Percentiles rank a stretch among this genome's conserved stretches.
Evolutionary conservation across 208 protist species (phyloP).

Genomic region (Acanthamoeba triangularis): DNA sequence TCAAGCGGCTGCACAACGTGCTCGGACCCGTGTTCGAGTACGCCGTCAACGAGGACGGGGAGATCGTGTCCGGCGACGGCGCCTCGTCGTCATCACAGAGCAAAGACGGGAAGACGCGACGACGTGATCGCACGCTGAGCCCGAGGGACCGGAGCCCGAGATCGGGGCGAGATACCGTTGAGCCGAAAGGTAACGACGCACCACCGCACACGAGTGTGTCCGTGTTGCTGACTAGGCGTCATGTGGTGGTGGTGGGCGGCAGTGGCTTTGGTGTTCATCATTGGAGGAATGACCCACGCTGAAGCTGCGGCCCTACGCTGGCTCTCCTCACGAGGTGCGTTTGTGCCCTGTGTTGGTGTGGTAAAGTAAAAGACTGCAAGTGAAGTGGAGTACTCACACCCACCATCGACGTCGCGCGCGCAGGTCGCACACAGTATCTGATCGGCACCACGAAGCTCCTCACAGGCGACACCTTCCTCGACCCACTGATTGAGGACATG

Average conservation of each 20-base stretch:
- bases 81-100: neutral
- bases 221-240: neutral
- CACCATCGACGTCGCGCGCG: neutral
- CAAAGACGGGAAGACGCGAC: neutral
- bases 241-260: neutral
- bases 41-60: slow-evolving; percentile 11
- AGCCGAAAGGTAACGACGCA: neutral
- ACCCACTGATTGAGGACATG: neutral
- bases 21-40: slow-evolving; percentile 34
- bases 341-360: neutral
- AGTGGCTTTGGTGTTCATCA: slow-evolving; percentile 47
- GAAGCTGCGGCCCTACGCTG: slow-evolving; percentile 11
- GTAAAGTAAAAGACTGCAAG: too few species aligned
- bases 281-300: slow-evolving; percentile 12
- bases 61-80: neutral
- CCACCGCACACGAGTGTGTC: neutral
- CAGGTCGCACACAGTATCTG: neutral
- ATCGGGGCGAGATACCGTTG: neutral
- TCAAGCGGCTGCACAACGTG: slow-evolving; percentile 28
- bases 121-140: neutral
- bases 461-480: neutral
- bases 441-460: slow-evolving; percentile 10
- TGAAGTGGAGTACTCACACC: neutral
- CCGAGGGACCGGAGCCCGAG: neutral
- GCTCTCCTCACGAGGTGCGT: slow-evolving; percentile 13